Evolutionary conservation across 2,329 filamentous ascomycete genomes (phyloP), one percentile per base, ranked within the genome.

Genomic region (Pyrenophora graminea): DNA sequence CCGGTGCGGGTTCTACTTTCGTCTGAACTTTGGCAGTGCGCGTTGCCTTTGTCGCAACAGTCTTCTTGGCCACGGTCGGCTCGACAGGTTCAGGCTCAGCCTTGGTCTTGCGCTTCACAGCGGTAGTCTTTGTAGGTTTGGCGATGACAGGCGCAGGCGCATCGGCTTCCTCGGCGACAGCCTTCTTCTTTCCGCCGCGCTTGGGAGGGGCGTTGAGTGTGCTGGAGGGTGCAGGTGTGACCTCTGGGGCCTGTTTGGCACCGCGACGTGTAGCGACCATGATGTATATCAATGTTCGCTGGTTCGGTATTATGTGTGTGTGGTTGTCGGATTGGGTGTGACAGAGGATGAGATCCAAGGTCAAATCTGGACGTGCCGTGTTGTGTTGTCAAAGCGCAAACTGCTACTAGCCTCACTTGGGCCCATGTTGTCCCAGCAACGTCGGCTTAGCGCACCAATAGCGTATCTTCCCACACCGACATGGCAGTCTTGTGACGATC

Each of bases 191-290:
- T 45, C 55, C 55, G 34, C 59, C 61, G 56, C 68, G 66, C 52
- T 71, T 71, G 42, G 68, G 68, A 42, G 68, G 66, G 25, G 67
- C 67, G 34, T 61, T 65, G 41, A 70, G 61, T n/a, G 62, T 68
- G 53, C 52, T 62, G 19, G 64, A 44, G 31, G 58, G 47, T 19
- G 66, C 57, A 54, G 63, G 55, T 30, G 56, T 47, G 30, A 45
- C 59, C 57, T 63, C 62, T 27, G 64, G 51, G 52, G 64, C 56
- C 21, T 59, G 55, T 40, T 64, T 63, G 41, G 61, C 59, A 58
- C 62, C 63, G 47, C 66, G 64, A 56, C 67, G 67, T 52, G 67
- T 70, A 51, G 64, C 61, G 56, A 69, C 67, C 67, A 70, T 70
- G 33, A 36, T 66, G 57, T 51, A 5, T 47, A 48, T 55, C 50